Base-by-base conservation (phyloP, 345 rosid genomes). In the Firmiana major region DNA sequence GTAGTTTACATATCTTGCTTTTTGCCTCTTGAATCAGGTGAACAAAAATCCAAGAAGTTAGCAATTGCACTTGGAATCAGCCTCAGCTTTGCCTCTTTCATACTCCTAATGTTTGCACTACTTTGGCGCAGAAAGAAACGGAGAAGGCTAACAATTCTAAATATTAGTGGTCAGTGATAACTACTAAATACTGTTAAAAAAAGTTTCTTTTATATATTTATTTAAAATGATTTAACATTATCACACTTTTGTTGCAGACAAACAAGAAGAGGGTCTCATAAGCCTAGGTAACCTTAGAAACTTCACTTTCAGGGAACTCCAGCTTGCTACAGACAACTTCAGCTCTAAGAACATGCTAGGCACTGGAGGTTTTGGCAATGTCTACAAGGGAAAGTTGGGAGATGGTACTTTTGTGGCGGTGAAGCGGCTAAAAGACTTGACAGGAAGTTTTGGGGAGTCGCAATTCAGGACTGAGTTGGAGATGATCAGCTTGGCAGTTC, bases 401-500 rank as follows among this genome's bases (percentile, higher is more conserved):
- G 92, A 89, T 54, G 96, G 94, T 53, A 86, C 90, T 0, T 16
- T 83, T 85, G 89, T 93, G 81, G 99, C 98, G 0, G 98, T 95
- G 73, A 95, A 95, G 80, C 85, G 97, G 75, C 81, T 93, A 12
- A 95, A 95, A 83, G 97, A 91, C 81, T 73, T 89, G 58, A 85
- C 88, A 7, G 99, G 98, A 68, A 75, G 92, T 17, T 81, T 89
- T 46, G 98, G 98, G 45, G 96, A 93, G 11, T 88, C 93, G 6
- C 99, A 93, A 83, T 95, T 95, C 83, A 87, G 91, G 74, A 95
- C 98, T 2, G 99, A 95, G 77, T 80, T 95, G 81, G 98, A 89
- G 84, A 93, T 95, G 98, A 93, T 95, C 79, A 95, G 98, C 86
- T 89, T 95, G 83, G 99, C 98, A 0, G 98, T 95, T 78, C 99